Evolutionary conservation across 2,329 filamentous ascomycete species (phyloP), one percentile per base, ranked within the genome.

Genomic region (Alternaria incomplexa): DNA sequence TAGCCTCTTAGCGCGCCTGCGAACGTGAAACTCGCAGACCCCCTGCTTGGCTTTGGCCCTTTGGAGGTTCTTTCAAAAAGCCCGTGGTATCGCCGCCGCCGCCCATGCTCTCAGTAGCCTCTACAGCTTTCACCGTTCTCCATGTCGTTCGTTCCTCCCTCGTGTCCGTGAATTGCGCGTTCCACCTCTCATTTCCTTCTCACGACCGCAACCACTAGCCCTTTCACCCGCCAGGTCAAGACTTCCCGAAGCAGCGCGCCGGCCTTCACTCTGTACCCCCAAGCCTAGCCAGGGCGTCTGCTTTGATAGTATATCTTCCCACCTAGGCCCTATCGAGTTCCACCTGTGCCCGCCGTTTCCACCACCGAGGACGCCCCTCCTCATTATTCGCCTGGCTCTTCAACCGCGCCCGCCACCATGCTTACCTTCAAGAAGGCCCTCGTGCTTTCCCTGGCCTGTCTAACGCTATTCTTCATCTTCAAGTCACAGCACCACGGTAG

Each of bases 341-440:
- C 48, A 53, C 62, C 44, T 57, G 43, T 50, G n/a, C 40, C 53
- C 25, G 22, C 22, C 50, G 13, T 28, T 20, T 26, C 6, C 48
- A 28, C 48, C 51, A 28, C 36, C 60, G 15, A 15, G 25, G 17
- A 36, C 48, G 50, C 58, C 48, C 46, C 13, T 46, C 53, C 28
- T 20, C 53, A 28, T 53, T 45, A 48, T 61, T 47, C 26, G 23
- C 48, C 32, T 30, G n/a, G 12, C 51, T 25, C 50, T 23, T 36
- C 40, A 11, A 53, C 51, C 58, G 43, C 65, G 43, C 48, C 52
- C 48, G 64, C 64, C 76, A 82, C 75, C 62, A 96, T 96, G 93
- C 86, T 94, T 78, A 91, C 91, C 74, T 92, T 92, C 77, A 88
- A 89, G 75, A 90, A 91, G 81, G 91, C 91, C 75, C 80, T 96